A percentile compares a stretch with the other conserved stretches of the same genome.
Evolutionary conservation across 225 moss, liverwort and hornwort genomes (phyloP).

Genomic region (Sphagnum contortum): DNA sequence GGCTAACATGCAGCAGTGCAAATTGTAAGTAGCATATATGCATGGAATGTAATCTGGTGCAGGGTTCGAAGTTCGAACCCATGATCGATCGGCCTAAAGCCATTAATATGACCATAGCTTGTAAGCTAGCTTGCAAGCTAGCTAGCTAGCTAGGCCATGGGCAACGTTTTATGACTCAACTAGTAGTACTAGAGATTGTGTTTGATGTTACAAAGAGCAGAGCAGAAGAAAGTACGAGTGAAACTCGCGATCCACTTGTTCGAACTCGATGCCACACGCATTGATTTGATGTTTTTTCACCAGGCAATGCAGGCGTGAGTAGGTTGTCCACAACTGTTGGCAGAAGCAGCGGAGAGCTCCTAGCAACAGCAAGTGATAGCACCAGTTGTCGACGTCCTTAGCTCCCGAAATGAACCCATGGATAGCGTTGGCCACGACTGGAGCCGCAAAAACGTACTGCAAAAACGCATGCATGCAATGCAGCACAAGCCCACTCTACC

Average conservation of each 20-base stretch:
- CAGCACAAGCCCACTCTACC: background rate
- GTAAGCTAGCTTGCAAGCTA: too few species aligned
- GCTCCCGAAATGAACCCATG: constrained; percentile 18
- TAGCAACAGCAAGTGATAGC: constrained; percentile 49
- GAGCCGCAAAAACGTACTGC: constrained; percentile 73
- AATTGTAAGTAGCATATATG: too few species aligned
- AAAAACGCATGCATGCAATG: background rate
- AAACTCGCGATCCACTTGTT: constrained; percentile 83
- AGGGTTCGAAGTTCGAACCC: too few species aligned
- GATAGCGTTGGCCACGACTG: constrained; percentile 45
- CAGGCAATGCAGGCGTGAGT: constrained; percentile 45
- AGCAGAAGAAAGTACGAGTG: constrained; percentile 28
- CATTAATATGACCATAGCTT: too few species aligned
- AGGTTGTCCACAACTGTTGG: constrained; percentile 46
- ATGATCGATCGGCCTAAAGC: too few species aligned
- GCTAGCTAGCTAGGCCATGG: too few species aligned
- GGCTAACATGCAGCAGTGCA: too few species aligned
- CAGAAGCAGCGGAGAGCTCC: constrained; percentile 2
- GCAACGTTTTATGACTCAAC: too few species aligned
- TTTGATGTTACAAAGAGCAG: too few species aligned
- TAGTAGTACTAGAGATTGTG: too few species aligned
- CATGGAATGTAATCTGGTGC: too few species aligned
- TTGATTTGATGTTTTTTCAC: constrained; percentile 24
- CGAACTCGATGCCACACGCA: constrained; percentile 29
- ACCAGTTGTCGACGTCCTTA: constrained; percentile 59